These are phyloP conservation scores for Ogataea wickerhamii DNA, from an alignment of 805 yeast species.

Conservation along the genomic window DNA sequence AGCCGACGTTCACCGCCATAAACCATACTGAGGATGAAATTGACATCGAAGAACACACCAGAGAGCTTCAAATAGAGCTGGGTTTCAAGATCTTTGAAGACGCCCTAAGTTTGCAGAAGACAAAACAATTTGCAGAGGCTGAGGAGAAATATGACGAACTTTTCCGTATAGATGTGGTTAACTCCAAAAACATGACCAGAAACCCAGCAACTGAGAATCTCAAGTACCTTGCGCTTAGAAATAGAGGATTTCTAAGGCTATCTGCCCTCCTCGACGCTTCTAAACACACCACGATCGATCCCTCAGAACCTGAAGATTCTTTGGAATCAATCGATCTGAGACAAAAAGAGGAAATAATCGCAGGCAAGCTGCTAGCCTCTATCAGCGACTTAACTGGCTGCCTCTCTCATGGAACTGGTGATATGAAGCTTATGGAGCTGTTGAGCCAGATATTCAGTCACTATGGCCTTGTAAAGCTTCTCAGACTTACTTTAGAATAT, in stretches of 20 bases:
- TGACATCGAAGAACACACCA: constrained; percentile 83
- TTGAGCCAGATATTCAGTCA: constrained; percentile 49
- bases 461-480: constrained; percentile 46
- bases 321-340: constrained; percentile 27
- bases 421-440: constrained; percentile 47
- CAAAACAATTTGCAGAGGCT: constrained; percentile 46
- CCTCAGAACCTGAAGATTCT: constrained; percentile 9
- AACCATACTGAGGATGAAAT: constrained; percentile 73
- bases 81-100: constrained; percentile 71
- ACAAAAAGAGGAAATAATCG: constrained; percentile 18
- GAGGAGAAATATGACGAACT: constrained; percentile 54
- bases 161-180: constrained; percentile 66
- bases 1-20: constrained; percentile 75
- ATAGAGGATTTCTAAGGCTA: constrained; percentile 71
- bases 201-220: constrained; percentile 69
- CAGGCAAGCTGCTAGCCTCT: constrained; percentile 24
- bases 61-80: constrained; percentile 87
- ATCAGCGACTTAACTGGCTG: constrained; percentile 66
- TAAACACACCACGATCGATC: constrained; percentile 11
- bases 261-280: constrained; percentile 29
- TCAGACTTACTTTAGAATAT: constrained; percentile 58
- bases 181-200: constrained; percentile 36
- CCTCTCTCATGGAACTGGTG: constrained; percentile 65
- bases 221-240: constrained; percentile 74
- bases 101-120: constrained; percentile 63